phyloP scores from a whole-genome alignment of 139 green algal genomes.

The Volvox reticuliferus region DNA sequence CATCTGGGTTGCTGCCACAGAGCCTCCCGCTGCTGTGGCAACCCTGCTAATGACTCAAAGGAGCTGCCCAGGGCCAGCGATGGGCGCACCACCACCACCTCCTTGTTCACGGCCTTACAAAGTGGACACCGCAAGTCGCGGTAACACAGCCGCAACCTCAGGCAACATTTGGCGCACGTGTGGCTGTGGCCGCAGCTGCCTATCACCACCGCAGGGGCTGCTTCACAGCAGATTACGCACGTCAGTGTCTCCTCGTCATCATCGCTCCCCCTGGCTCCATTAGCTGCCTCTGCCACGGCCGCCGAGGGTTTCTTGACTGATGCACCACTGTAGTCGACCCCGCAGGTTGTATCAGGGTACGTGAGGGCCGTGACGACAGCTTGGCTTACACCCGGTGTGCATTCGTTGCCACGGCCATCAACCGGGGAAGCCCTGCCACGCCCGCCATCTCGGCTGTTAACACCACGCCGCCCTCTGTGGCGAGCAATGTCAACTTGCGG shows the following conservation, averaged over 20 bases:
- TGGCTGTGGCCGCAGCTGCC: conserved; percentile 68
- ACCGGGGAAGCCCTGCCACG: background rate
- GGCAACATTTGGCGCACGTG: conserved; percentile 67
- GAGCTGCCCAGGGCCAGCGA: conserved; percentile 9
- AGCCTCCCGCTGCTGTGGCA: background rate
- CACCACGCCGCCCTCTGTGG: background rate
- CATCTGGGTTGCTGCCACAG: conserved; percentile 55
- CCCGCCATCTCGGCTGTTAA: too few species aligned
- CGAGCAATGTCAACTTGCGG: background rate
- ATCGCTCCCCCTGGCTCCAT: background rate
- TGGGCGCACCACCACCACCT: conserved; percentile 71
- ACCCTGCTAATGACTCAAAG: background rate
- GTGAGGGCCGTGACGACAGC: too few species aligned
- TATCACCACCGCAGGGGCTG: conserved; percentile 54
- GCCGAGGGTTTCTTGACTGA: background rate
- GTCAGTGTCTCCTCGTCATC: conserved; percentile 4
- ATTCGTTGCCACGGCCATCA: too few species aligned
- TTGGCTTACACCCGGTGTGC: background rate
- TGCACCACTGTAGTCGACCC: background rate
- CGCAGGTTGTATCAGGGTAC: background rate
- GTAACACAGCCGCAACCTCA: conserved; percentile 81
- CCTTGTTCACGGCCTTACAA: conserved; percentile 74
- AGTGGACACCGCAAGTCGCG: conserved; percentile 73
- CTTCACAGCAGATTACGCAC: conserved; percentile 56
- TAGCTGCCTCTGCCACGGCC: background rate